A percentile compares a stretch with the other conserved stretches of the same genome.
These are phyloP conservation scores for Pseudogymnoascus sp. DNA, from an alignment of 2,329 filamentous ascomycete species.

Conservation along the genomic window DNA sequence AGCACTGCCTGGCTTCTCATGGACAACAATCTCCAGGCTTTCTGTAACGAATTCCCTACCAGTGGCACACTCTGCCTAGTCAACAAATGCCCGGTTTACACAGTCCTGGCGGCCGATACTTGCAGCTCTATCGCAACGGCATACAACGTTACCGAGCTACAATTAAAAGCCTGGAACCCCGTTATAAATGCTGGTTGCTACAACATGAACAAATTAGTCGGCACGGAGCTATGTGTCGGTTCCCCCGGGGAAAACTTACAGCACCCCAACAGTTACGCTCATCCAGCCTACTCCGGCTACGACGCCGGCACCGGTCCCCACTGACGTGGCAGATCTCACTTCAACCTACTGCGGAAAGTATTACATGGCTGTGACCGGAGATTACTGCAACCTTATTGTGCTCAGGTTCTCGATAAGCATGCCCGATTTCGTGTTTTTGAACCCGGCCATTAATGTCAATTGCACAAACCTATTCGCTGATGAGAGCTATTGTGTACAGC, in stretches of 20 bases:
- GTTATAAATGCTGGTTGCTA: conserved; percentile 3
- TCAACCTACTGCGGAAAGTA: conserved; percentile 24
- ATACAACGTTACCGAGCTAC: not conserved
- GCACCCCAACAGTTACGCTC: conserved; percentile 11
- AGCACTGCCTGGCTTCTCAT: not conserved
- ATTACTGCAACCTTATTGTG: conserved; percentile 29
- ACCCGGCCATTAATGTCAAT: conserved; percentile 26
- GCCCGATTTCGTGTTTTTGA: conserved; percentile 29
- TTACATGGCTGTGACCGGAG: conserved; percentile 25
- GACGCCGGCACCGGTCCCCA: not conserved
- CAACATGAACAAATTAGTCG: not conserved
- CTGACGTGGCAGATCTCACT: conserved; percentile 16
- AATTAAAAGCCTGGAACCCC: conserved; percentile 2
- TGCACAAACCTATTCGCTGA: conserved; percentile 29
- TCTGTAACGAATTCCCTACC: not conserved
- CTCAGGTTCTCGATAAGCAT: conserved; percentile 27
- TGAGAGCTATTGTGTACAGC: conserved; percentile 28
- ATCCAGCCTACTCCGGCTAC: conserved; percentile 11
- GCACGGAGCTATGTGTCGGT: conserved; percentile 3
- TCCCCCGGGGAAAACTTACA: conserved; percentile 13
- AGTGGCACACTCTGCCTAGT: not conserved
- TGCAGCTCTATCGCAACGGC: not conserved
- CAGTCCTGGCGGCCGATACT: not conserved
- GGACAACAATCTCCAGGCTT: not conserved
- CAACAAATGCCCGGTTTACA: conserved; percentile 1